A percentile compares a stretch with the other conserved stretches of the same genome.
These are phyloP conservation scores for Pythium pyrilobum DNA, from an alignment of 352 stramenopile species.

Conservation along the genomic window DNA sequence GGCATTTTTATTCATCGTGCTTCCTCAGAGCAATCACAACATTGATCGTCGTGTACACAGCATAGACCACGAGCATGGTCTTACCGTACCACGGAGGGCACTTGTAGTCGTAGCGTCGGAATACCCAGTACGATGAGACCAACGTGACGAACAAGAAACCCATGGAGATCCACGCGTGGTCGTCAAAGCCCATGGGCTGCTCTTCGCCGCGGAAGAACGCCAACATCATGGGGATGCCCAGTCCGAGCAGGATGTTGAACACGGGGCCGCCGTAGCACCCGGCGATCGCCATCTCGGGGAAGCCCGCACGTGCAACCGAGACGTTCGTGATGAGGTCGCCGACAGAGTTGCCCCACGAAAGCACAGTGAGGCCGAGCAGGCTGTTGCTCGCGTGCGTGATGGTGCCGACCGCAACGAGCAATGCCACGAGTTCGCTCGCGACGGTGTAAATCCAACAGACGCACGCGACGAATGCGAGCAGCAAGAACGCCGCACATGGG, in stretches of 20 bases:
- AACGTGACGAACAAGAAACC: slow-evolving; percentile 62
- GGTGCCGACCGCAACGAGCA: slow-evolving; percentile 67
- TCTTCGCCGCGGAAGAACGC: slow-evolving; percentile 42
- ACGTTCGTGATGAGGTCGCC: slow-evolving; percentile 82
- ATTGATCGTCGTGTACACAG: slow-evolving; percentile 69
- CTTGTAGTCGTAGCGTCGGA: slow-evolving; percentile 41
- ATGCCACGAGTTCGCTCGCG: slow-evolving; percentile 79
- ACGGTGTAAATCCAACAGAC: slow-evolving; percentile 91
- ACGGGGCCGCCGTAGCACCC: slow-evolving; percentile 80
- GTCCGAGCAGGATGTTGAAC: slow-evolving; percentile 78
- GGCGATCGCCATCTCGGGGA: slow-evolving; percentile 82
- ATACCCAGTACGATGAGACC: slow-evolving; percentile 42
- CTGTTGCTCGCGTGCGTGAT: slow-evolving; percentile 78
- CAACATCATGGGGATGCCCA: slow-evolving; percentile 67
- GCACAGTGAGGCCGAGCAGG: slow-evolving; percentile 69
- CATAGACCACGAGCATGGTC: slow-evolving; percentile 62
- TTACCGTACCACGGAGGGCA: slow-evolving; percentile 72
- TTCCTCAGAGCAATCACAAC: slow-evolving; percentile 35
- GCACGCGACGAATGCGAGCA: slow-evolving; percentile 73
- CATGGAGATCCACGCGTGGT: slow-evolving; percentile 71
- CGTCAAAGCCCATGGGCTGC: slow-evolving; percentile 46
- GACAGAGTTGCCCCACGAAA: slow-evolving; percentile 83
- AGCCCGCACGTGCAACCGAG: slow-evolving; percentile 71
- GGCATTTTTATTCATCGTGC: slow-evolving; percentile 3
- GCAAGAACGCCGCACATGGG: slow-evolving; percentile 50